A percentile compares a stretch with the other conserved stretches of the same genome.
phyloP scores from a whole-genome alignment of 495 filamentous ascomycete genomes.

The Neurospora tetraspora region DNA sequence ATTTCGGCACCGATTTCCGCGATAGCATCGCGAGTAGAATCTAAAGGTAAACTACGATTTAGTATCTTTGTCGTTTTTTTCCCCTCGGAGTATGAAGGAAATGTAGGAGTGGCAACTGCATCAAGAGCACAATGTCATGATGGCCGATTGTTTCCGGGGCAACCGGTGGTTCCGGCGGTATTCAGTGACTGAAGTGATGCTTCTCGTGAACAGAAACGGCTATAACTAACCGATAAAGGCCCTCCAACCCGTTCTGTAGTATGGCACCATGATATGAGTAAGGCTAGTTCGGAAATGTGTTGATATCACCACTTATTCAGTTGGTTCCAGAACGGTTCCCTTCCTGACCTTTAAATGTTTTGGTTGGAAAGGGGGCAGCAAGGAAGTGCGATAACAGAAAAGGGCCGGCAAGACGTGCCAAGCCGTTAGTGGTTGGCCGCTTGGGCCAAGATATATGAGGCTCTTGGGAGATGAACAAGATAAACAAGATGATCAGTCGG shows the following conservation, averaged over 20 bases:
- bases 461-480: neutral
- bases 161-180: neutral
- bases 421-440: neutral
- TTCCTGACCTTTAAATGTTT: neutral
- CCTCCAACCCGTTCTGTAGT: neutral
- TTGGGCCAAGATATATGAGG: neutral
- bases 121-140: neutral
- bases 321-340: neutral
- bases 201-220: neutral
- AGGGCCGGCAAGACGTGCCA: neutral
- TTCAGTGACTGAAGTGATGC: neutral
- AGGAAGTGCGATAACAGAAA: neutral
- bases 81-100: neutral
- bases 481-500: neutral
- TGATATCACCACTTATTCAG: neutral
- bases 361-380: neutral
- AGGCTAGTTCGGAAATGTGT: neutral
- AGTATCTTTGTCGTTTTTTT: neutral
- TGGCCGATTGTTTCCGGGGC: neutral
- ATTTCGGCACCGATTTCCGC: neutral
- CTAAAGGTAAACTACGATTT: neutral
- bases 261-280: neutral
- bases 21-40: neutral
- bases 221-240: neutral
- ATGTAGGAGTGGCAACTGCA: neutral